A percentile compares a stretch with the other conserved stretches of the same genome.
These are phyloP conservation scores for Hemerocallis citrina DNA, from an alignment of 106 monocot genomes.

Conservation along the genomic window DNA sequence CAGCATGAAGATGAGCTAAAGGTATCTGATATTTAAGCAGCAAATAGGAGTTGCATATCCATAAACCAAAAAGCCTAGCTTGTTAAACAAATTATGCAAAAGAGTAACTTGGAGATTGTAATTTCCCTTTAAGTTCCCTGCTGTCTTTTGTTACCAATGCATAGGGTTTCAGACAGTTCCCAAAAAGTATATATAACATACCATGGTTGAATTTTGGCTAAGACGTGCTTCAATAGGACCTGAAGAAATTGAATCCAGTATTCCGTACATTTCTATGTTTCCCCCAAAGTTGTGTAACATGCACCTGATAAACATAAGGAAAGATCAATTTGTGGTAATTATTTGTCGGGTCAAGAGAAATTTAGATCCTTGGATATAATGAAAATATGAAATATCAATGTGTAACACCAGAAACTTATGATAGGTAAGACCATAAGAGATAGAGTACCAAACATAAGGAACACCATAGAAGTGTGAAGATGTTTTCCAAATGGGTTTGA, in stretches of 20 bases:
- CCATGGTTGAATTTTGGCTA: slow-evolving; percentile 87
- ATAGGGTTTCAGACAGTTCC: too few relatives aligned
- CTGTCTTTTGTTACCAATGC: too few relatives aligned
- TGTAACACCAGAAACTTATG: neutral
- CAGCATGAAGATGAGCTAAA: too few relatives aligned
- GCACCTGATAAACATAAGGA: slow-evolving; percentile 47
- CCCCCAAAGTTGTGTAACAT: slow-evolving; percentile 99
- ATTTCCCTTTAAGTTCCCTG: too few relatives aligned
- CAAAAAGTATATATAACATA: slow-evolving; percentile 11
- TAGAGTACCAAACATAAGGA: slow-evolving; percentile 87
- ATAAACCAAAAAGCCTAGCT: too few relatives aligned
- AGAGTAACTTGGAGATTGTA: too few relatives aligned
- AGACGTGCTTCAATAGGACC: slow-evolving; percentile 81
- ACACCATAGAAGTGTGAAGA: slow-evolving; percentile 97
- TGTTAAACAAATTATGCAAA: too few relatives aligned
- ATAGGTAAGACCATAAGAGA: neutral
- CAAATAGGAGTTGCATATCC: too few relatives aligned
- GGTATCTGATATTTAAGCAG: too few relatives aligned
- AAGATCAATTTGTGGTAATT: too few relatives aligned
- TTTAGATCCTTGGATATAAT: neutral
- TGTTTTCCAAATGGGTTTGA: slow-evolving; percentile 87
- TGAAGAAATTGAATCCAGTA: slow-evolving; percentile 76
- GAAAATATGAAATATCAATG: neutral
- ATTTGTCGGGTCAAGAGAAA: too few relatives aligned
- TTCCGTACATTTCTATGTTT: slow-evolving; percentile 97